These are phyloP conservation scores for Erodium maritimum DNA, from an alignment of 345 rosid species.

Conservation along the genomic window DNA sequence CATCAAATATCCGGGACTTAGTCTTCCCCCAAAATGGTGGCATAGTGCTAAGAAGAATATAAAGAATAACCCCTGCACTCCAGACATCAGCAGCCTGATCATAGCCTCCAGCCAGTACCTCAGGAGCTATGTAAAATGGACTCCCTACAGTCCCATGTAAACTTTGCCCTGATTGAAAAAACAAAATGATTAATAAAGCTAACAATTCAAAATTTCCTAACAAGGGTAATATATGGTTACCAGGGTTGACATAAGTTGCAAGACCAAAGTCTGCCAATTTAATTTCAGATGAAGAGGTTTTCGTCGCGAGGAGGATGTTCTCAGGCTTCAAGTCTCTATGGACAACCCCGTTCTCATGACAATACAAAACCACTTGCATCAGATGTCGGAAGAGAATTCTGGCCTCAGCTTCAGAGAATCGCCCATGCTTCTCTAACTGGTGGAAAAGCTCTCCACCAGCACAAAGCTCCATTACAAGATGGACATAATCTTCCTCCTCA, in stretches of 20 bases:
- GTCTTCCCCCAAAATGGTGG: slow-evolving; percentile 72
- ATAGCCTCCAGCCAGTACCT: slow-evolving; percentile 53
- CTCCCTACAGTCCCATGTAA: slow-evolving; percentile 61
- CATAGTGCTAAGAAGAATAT: slow-evolving; percentile 51
- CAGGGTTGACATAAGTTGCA: slow-evolving; percentile 50
- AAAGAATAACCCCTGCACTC: slow-evolving; percentile 70
- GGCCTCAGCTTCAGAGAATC: slow-evolving; percentile 44
- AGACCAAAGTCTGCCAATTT: slow-evolving; percentile 70
- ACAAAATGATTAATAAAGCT: slow-evolving; percentile 2
- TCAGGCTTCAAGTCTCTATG: slow-evolving; percentile 68
- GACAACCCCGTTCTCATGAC: slow-evolving; percentile 55
- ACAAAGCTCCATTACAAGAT: slow-evolving; percentile 67
- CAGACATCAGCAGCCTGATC: slow-evolving; percentile 63
- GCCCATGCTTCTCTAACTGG: slow-evolving; percentile 42
- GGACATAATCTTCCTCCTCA: slow-evolving; percentile 51
- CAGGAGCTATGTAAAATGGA: slow-evolving; percentile 71
- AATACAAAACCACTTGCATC: slow-evolving; percentile 48
- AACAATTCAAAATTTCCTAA: slow-evolving; percentile 1
- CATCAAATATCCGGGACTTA: slow-evolving; percentile 53
- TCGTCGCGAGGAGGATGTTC: slow-evolving; percentile 51
- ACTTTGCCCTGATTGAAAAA: slow-evolving; percentile 34
- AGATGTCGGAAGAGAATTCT: slow-evolving; percentile 46
- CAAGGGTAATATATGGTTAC: slow-evolving; percentile 16
- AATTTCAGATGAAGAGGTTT: slow-evolving; percentile 42
- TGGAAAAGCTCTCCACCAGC: slow-evolving; percentile 67